Conservation (phyloP, 2,329 filamentous ascomycete genomes). For the Fusarium incarnatum region DNA sequence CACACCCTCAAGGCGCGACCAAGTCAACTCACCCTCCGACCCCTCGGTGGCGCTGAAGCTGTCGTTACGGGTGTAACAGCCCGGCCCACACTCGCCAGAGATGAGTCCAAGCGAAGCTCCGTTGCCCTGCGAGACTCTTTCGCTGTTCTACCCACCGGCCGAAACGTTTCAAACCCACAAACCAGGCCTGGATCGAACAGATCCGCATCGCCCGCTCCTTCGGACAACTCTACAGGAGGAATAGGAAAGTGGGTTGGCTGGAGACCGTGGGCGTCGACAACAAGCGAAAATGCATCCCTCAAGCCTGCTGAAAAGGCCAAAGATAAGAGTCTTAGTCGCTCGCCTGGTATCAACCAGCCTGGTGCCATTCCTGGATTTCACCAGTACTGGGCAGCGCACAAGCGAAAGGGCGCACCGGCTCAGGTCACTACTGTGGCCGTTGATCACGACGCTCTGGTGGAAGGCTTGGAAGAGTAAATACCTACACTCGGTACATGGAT, state of each 20-base stretch:
- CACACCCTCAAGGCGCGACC: conserved; percentile 82
- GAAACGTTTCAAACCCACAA: conserved; percentile 49
- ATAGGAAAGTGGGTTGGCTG: conserved; percentile 62
- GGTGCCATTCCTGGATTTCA: conserved; percentile 80
- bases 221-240: conserved; percentile 40
- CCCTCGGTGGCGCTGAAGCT: conserved; percentile 65
- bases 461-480: conserved; percentile 60
- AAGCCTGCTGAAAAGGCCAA: conserved; percentile 46
- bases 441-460: conserved; percentile 70
- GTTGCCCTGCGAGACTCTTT: conserved; percentile 69
- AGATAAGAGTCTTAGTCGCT: conserved; percentile 59
- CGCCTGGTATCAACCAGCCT: conserved; percentile 82
- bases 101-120: conserved; percentile 62
- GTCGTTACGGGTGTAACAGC: conserved; percentile 70
- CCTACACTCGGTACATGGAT: conserved; percentile 14
- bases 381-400: conserved; percentile 63
- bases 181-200: conserved; percentile 40
- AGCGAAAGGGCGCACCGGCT: conserved; percentile 64
- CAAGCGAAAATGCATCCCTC: conserved; percentile 17
- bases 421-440: conserved; percentile 68
- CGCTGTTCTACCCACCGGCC: conserved; percentile 52
- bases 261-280: conserved; percentile 59
- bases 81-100: conserved; percentile 66
- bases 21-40: conserved; percentile 74
- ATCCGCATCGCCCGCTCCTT: conserved; percentile 45